phyloP scores from a whole-genome alignment of 2,329 filamentous ascomycete genomes.

The Fusarium fracticaudum region DNA sequence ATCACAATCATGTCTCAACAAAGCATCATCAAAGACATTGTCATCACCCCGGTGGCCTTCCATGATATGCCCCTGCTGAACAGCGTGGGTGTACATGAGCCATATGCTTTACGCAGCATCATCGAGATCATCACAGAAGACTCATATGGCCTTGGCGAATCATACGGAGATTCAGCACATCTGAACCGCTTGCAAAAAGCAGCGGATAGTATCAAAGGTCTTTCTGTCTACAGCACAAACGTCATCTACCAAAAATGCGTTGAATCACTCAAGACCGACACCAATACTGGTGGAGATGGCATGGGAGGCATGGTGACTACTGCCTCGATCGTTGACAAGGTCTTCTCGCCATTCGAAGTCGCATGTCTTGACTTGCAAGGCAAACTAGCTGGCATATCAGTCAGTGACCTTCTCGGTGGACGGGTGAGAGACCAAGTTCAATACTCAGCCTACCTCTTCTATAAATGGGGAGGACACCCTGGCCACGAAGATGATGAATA shows the following conservation, averaged over 20 bases:
- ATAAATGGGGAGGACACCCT: conserved; percentile 55
- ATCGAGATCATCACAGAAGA: conserved; percentile 50
- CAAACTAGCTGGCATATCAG: conserved; percentile 51
- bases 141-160: conserved; percentile 52
- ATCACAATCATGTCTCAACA: conserved; percentile 40
- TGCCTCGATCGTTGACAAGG: conserved; percentile 52
- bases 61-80: conserved; percentile 57
- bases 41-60: conserved; percentile 56
- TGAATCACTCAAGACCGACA: conserved; percentile 72
- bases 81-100: conserved; percentile 55
- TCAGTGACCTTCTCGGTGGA: conserved; percentile 52
- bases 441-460: conserved; percentile 56
- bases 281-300: conserved; percentile 62
- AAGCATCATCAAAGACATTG: conserved; percentile 49
- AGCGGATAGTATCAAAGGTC: conserved; percentile 44
- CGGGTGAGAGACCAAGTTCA: conserved; percentile 51
- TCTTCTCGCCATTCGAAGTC: conserved; percentile 56
- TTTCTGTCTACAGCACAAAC: conserved; percentile 71
- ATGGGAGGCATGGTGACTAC: conserved; percentile 61
- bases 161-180: conserved; percentile 53
- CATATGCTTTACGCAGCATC: conserved; percentile 54
- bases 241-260: conserved; percentile 86
- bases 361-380: conserved; percentile 55
- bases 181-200: conserved; percentile 47
- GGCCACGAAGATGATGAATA: conserved; percentile 53